phyloP scores from a whole-genome alignment of 2,329 filamentous ascomycete species.

The Gnomoniopsis smithogilvyi region DNA sequence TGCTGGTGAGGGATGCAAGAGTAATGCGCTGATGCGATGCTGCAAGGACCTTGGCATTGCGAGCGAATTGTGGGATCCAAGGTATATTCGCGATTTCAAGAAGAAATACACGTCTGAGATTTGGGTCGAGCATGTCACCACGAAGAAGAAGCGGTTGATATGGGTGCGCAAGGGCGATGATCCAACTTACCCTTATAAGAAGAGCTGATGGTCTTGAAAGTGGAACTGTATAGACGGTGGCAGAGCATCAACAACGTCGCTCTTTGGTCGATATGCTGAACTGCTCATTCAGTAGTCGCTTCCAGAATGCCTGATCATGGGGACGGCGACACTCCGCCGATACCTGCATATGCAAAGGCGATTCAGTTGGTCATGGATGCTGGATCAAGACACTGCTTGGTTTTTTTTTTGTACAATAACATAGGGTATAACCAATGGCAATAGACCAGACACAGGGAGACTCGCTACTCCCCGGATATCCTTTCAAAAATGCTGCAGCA shows the following conservation, averaged over 20 bases:
- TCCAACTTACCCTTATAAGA: slow-evolving; percentile 60
- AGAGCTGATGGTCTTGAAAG: not conserved
- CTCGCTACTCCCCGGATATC: not conserved
- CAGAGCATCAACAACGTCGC: not conserved
- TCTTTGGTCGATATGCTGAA: too few relatives aligned
- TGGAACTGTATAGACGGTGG: not conserved
- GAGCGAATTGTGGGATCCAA: slow-evolving; percentile 93
- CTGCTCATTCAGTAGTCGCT: too few relatives aligned
- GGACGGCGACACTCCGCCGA: not conserved
- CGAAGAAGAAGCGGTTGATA: slow-evolving; percentile 86
- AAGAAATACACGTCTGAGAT: slow-evolving; percentile 70
- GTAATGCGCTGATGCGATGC: slow-evolving; percentile 95
- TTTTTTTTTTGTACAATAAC: not conserved
- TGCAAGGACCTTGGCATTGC: slow-evolving; percentile 97
- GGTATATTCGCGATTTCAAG: slow-evolving; percentile 82
- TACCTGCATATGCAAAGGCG: too few relatives aligned
- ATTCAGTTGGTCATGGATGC: too few relatives aligned
- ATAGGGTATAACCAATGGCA: not conserved
- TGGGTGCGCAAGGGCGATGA: slow-evolving; percentile 82
- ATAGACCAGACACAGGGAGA: not conserved
- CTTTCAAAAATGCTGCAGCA: too few relatives aligned
- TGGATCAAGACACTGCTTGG: not conserved
- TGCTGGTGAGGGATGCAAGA: slow-evolving; percentile 94
- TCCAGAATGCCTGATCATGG: not conserved
- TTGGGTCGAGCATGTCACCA: slow-evolving; percentile 84